Percentiles rank a stretch among this genome's conserved stretches.
Evolutionary conservation across 768 basidiomycete species (phyloP).

Genomic region (Boletus insuetus): DNA sequence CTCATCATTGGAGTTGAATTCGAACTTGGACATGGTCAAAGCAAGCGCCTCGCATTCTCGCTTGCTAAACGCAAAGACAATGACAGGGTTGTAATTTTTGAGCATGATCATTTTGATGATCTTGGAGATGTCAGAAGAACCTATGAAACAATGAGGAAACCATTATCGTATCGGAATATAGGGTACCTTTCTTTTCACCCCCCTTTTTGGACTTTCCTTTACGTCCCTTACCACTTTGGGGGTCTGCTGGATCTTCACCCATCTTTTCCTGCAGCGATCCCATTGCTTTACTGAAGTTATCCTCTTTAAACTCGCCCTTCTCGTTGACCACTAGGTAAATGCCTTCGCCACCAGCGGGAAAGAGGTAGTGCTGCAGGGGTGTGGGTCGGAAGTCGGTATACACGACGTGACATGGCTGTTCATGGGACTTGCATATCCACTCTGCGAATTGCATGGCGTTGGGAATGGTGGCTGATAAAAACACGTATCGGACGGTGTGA

Average conservation of each 20-base stretch:
- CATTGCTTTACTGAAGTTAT: conserved; percentile 98
- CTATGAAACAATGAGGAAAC: conserved; percentile 38
- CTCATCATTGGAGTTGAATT: conserved; percentile 92
- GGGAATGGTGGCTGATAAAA: conserved; percentile 97
- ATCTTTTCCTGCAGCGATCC: conserved; percentile 78
- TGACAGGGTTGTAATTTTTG: conserved; percentile 97
- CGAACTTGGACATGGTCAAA: conserved; percentile 88
- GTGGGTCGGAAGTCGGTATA: conserved; percentile 99
- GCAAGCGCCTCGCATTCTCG: conserved; percentile 96
- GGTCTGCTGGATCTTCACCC: conserved; percentile 92
- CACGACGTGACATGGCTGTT: conserved; percentile 98
- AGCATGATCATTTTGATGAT: conserved; percentile 98
- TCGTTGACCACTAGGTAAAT: conserved; percentile 99
- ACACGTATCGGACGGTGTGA: conserved; percentile 94
- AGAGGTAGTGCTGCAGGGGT: conserved; percentile 96
- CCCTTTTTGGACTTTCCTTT: conserved; percentile 95
- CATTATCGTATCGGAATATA: not conserved
- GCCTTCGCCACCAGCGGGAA: conserved; percentile 94
- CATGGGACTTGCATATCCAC: conserved; percentile 97
- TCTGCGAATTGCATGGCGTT: conserved; percentile 99
- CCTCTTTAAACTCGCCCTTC: conserved; percentile 94
- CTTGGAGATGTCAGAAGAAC: conserved; percentile 91
- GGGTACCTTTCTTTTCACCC: conserved; percentile 82
- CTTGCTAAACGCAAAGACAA: conserved; percentile 98
- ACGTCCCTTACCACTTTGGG: conserved; percentile 76